These are phyloP conservation scores for Lathyrus tuberosus DNA, from an alignment of 306 rosid genomes.

Conservation along the genomic window DNA sequence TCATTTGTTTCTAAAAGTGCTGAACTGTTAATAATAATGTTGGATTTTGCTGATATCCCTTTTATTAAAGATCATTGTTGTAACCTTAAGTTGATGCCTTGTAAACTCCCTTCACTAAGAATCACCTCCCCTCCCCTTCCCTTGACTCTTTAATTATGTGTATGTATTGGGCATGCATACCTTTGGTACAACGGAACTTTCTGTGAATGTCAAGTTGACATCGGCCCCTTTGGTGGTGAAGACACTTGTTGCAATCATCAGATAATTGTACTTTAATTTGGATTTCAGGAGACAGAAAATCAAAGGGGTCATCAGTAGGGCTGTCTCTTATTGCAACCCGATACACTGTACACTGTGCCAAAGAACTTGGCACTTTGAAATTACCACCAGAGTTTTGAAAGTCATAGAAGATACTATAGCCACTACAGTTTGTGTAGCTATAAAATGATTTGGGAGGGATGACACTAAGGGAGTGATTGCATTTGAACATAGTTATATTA, in stretches of 20 bases:
- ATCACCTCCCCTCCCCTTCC: not conserved
- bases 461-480: slow-evolving; percentile 19
- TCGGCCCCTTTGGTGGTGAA: not conserved
- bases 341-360: slow-evolving; percentile 33
- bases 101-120: not conserved
- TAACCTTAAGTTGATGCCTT: not conserved
- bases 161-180: not conserved
- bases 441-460: not conserved
- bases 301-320: not conserved
- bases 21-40: not conserved
- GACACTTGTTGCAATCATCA: slow-evolving; percentile 29
- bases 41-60: not conserved
- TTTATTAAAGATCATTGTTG: not conserved
- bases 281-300: not conserved
- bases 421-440: not conserved
- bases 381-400: not conserved
- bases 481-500: slow-evolving; percentile 32
- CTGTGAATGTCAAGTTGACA: slow-evolving; percentile 26
- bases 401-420: slow-evolving; percentile 26
- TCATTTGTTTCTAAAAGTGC: not conserved
- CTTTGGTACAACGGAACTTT: slow-evolving; percentile 30
- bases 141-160: not conserved
- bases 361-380: not conserved
- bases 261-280: slow-evolving; percentile 17
- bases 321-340: slow-evolving; percentile 21